Conservation (phyloP, 768 basidiomycete species). For the Agrocybe praecox region DNA sequence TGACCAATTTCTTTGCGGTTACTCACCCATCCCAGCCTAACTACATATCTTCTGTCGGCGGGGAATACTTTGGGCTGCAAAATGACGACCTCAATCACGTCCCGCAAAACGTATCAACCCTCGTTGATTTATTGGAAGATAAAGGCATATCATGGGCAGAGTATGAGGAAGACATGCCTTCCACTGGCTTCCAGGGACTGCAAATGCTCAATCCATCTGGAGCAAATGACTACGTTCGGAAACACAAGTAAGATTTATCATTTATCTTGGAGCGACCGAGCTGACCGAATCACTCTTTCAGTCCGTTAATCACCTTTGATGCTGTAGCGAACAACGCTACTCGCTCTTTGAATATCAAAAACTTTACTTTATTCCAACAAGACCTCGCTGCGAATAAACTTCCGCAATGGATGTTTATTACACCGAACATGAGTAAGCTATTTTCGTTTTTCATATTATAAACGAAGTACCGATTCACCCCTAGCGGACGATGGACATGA, state of each 20-base stretch:
- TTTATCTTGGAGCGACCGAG: neutral
- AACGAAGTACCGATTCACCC: neutral
- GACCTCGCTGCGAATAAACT: constrained; percentile 52
- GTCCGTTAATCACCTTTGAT: constrained; percentile 52
- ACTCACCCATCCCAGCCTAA: constrained; percentile 69
- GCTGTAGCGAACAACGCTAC: constrained; percentile 43
- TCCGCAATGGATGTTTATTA: constrained; percentile 64
- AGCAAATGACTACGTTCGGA: constrained; percentile 29
- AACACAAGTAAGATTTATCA: constrained; percentile 29
- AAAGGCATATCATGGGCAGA: constrained; percentile 61
- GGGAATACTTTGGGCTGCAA: constrained; percentile 54
- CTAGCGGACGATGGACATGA: constrained; percentile 61
- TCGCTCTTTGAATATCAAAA: constrained; percentile 49
- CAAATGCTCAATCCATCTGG: constrained; percentile 29
- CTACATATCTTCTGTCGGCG: constrained; percentile 50
- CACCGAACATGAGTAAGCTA: constrained; percentile 53
- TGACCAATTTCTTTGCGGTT: constrained; percentile 47
- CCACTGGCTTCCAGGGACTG: constrained; percentile 46
- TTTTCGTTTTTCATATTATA: neutral
- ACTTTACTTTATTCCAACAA: constrained; percentile 63
- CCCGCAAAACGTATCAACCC: constrained; percentile 51
- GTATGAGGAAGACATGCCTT: constrained; percentile 63
- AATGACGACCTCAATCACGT: constrained; percentile 41
- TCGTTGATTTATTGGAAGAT: constrained; percentile 62
- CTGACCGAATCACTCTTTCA: constrained; percentile 5